Percentiles rank a stretch among this genome's conserved stretches.
phyloP scores from a whole-genome alignment of 306 rosid genomes.

The Biancaea sappan region DNA sequence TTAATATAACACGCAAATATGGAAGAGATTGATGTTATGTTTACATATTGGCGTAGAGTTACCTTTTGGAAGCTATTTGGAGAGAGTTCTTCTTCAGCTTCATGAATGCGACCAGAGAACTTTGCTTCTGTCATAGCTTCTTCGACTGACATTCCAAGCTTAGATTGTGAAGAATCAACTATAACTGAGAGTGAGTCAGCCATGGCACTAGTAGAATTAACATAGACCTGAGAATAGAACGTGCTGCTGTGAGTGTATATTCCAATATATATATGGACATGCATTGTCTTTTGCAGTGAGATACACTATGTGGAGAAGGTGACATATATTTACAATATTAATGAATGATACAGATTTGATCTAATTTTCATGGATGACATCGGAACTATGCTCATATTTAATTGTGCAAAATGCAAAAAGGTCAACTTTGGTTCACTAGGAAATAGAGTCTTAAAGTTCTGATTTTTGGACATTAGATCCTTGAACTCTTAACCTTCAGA shows the following conservation, averaged over 20 bases:
- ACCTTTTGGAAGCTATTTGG: conserved; percentile 42
- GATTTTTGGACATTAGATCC: no score
- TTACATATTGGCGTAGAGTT: neutral
- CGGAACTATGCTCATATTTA: neutral
- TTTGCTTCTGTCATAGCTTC: conserved; percentile 30
- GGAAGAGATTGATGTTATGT: no score
- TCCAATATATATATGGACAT: neutral
- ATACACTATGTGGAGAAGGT: neutral
- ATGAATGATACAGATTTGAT: no score
- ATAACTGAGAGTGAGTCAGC: conserved; percentile 36
- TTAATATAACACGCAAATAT: no score
- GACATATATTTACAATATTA: neutral
- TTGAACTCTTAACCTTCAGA: no score
- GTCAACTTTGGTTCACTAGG: no score
- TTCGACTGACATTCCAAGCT: conserved; percentile 13
- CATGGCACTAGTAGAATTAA: conserved; percentile 9
- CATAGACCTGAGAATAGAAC: neutral
- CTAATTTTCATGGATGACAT: conserved; percentile 6
- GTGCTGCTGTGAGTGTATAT: neutral
- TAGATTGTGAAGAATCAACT: conserved; percentile 20
- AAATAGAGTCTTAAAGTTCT: no score
- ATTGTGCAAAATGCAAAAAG: no score
- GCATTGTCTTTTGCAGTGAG: neutral
- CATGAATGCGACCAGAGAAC: neutral
- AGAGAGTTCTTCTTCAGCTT: conserved; percentile 10